Conservation (phyloP, 768 basidiomycete species). For the Boletus fagicola region DNA sequence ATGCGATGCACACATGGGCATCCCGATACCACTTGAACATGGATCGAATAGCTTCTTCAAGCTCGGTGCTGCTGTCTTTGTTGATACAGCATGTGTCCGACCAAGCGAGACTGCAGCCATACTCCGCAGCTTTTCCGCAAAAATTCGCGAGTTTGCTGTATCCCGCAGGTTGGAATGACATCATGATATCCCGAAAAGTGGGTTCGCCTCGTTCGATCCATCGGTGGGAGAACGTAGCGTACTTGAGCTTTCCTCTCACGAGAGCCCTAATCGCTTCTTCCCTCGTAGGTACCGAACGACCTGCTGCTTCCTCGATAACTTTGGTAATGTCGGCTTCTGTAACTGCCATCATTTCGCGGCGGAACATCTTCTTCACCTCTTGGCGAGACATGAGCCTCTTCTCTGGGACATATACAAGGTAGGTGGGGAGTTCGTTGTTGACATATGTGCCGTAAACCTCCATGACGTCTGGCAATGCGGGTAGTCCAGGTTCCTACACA, state of each 20-base stretch:
- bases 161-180: conserved; percentile 29
- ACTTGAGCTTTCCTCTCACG: conserved; percentile 25
- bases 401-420: conserved; percentile 28
- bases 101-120: conserved; percentile 32
- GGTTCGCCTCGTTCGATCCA: conserved; percentile 33
- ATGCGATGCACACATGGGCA: conserved; percentile 32
- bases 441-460: conserved; percentile 18
- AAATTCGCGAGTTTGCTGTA: conserved; percentile 28
- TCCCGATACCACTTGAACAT: conserved; percentile 36
- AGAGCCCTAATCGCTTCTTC: conserved; percentile 28
- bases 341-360: conserved; percentile 23
- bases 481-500: conserved; percentile 15
- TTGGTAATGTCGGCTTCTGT: conserved; percentile 27
- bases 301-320: conserved; percentile 16
- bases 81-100: conserved; percentile 38
- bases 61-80: conserved; percentile 35
- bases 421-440: conserved; percentile 32
- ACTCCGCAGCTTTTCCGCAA: conserved; percentile 28
- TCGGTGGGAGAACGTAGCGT: conserved; percentile 30
- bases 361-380: conserved; percentile 33
- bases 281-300: conserved; percentile 27
- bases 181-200: conserved; percentile 29
- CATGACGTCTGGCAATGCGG: conserved; percentile 27
- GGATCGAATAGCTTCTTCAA: conserved; percentile 35
- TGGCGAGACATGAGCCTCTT: conserved; percentile 30